phyloP scores from a whole-genome alignment of 371 early-diverging fungal species.

The Mucor racemosus region DNA sequence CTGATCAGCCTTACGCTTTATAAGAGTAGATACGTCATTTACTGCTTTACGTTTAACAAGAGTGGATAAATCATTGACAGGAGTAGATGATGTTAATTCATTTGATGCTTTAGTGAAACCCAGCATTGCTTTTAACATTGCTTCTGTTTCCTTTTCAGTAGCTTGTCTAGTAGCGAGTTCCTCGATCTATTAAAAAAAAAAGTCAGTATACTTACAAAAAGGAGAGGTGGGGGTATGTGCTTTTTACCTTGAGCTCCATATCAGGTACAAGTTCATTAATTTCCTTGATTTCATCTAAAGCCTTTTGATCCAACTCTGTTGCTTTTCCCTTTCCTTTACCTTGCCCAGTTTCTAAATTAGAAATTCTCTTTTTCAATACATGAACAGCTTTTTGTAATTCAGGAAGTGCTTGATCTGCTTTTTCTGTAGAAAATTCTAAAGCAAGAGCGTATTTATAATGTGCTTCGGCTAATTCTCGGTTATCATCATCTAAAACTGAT shows the following conservation, averaged over 20 bases:
- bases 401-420: slow-evolving; percentile 59
- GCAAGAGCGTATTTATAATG: slow-evolving; percentile 80
- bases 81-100: slow-evolving; percentile 22
- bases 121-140: slow-evolving; percentile 38
- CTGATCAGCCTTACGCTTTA: background rate
- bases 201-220: background rate
- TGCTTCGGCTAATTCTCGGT: slow-evolving; percentile 85
- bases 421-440: slow-evolving; percentile 62
- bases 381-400: slow-evolving; percentile 61
- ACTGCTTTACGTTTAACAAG: slow-evolving; percentile 46
- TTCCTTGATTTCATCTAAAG: slow-evolving; percentile 45
- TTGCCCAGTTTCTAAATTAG: slow-evolving; percentile 37
- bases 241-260: slow-evolving; percentile 53
- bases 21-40: background rate
- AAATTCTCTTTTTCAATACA: slow-evolving; percentile 58
- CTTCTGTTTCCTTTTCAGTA: slow-evolving; percentile 44
- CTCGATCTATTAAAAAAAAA: slow-evolving; percentile 30
- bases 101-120: background rate
- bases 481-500: slow-evolving; percentile 57
- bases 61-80: slow-evolving; percentile 49
- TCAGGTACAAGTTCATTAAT: slow-evolving; percentile 53
- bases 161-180: slow-evolving; percentile 44
- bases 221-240: background rate
- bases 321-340: slow-evolving; percentile 39
- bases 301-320: slow-evolving; percentile 15